Evolutionary conservation across 805 yeast species (phyloP).

Genomic region (Kockiozyma suomiensis): DNA sequence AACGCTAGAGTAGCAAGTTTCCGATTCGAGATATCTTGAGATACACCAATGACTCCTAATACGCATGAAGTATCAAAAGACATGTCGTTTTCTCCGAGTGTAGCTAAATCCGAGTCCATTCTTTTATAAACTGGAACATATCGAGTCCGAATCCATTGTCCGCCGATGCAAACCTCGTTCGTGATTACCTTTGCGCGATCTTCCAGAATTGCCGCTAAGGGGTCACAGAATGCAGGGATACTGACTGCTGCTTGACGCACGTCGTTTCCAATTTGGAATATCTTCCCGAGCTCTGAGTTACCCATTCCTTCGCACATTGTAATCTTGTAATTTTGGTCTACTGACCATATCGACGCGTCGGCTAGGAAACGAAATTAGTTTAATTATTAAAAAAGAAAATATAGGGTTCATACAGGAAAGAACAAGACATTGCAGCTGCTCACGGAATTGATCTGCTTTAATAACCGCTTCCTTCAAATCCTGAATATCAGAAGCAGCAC

Average conservation of each 20-base stretch:
- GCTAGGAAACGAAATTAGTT: background rate
- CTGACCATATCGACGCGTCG: constrained; percentile 20
- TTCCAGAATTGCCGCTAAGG: constrained; percentile 4
- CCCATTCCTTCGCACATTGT: constrained; percentile 17
- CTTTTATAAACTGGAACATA: constrained; percentile 16
- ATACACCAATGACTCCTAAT: constrained; percentile 16
- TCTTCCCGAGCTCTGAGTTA: background rate
- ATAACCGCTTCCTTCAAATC: constrained; percentile 7
- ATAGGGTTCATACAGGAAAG: constrained; percentile 6
- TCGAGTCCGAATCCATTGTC: constrained; percentile 21
- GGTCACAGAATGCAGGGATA: background rate
- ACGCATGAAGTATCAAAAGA: constrained; percentile 14
- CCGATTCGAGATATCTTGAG: constrained; percentile 15
- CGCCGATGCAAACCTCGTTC: constrained; percentile 3
- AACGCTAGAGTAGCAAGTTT: constrained; percentile 17
- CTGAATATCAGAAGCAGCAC: constrained; percentile 4
- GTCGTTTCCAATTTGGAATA: constrained; percentile 7
- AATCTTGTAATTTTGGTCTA: constrained; percentile 12
- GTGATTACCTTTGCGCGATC: constrained; percentile 1
- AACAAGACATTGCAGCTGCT: constrained; percentile 15
- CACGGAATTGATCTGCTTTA: constrained; percentile 10
- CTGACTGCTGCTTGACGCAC: background rate
- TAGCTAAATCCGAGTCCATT: background rate
- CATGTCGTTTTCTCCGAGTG: background rate
- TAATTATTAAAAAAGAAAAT: background rate